A percentile compares a stretch with the other conserved stretches of the same genome.
Evolutionary conservation across 1,284 basidiomycete species (phyloP).

Genomic region (Marasmius oreades): DNA sequence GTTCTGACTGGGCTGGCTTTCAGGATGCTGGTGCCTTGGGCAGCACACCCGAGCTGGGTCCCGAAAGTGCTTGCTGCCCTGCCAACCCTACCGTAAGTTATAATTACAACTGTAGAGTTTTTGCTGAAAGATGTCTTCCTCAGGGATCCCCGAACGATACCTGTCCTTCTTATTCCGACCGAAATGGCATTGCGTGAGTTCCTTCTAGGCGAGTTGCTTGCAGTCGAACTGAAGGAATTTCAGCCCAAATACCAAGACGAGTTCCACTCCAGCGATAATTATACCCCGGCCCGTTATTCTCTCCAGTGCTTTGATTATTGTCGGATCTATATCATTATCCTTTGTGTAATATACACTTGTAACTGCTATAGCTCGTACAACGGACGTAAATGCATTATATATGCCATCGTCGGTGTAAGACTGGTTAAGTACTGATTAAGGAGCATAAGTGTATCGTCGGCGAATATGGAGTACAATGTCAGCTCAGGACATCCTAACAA

Average conservation of each 20-base stretch:
- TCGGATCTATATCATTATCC: not conserved
- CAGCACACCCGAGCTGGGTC: slow-evolving; percentile 51
- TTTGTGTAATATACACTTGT: not conserved
- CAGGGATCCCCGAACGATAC: slow-evolving; percentile 37
- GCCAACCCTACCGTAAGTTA: slow-evolving; percentile 53
- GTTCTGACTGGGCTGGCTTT: slow-evolving; percentile 59
- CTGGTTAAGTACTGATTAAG: too few relatives aligned
- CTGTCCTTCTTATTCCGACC: slow-evolving; percentile 71
- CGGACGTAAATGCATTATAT: not conserved
- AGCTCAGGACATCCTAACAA: not conserved
- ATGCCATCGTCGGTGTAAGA: too few relatives aligned
- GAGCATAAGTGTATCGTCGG: too few relatives aligned
- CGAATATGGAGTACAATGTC: too few relatives aligned
- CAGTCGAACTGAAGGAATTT: not conserved
- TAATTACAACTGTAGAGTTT: not conserved
- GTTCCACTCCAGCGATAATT: slow-evolving; percentile 13
- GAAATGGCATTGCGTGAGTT: slow-evolving; percentile 63
- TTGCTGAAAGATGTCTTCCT: not conserved
- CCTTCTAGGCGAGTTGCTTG: not conserved
- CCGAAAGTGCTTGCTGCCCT: slow-evolving; percentile 63
- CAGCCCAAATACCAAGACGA: slow-evolving; percentile 45
- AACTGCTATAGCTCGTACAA: not conserved
- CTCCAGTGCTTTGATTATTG: slow-evolving; percentile 3
- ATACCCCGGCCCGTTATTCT: slow-evolving; percentile 4
- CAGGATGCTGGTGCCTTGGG: slow-evolving; percentile 61